Base-by-base conservation (phyloP, 1,284 basidiomycete genomes). In the Rhodotorula sp. region DNA sequence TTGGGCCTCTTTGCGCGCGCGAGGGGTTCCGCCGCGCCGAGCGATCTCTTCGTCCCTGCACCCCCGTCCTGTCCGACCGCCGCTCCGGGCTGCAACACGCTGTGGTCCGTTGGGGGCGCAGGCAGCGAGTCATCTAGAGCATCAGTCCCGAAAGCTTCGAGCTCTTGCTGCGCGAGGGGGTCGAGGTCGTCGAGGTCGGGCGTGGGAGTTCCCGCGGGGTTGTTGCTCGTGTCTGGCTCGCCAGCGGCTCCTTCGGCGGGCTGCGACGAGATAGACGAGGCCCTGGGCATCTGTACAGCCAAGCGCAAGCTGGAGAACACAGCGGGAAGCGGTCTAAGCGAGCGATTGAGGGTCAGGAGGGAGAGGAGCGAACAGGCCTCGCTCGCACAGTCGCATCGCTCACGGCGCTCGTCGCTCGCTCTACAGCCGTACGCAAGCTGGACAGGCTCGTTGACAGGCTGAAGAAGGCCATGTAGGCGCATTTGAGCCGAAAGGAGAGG, bases 1-100 rank as follows among this genome's bases (percentile, higher is more conserved):
- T 75, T 75, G 22, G 73, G 73, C 26, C 71, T 34, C 59, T 75
- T 75, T 9, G 68, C 68, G 13, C 73, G n/a, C 20, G 68, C 66
- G n/a, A 72, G 26, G 2, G 73, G 72, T 7, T 59, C 72, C 9
- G 55, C 34, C 9, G 62, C 59, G 10, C 59, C 65, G 34, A 68
- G 48, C 10, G 64, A 64, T 15, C 68, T 26, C 31, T 70, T 70
- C 4, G 24, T 28, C 3, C 64, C 67, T 3, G 59, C 57, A 24
- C 57, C 54, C 20, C 34, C 59, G 7, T 44, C 56, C 1, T 44
- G 40, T 58, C 37, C 56, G 15, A n/a, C 55, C n/a, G 44, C 56
- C n/a, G 40, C 44, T 8, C 26, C 44, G n/a, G 37, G 37, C 40
- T 28, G 34, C 24, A 34, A 22, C 24, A 55, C 59, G 46, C 59